phyloP scores from a whole-genome alignment of 2,329 filamentous ascomycete species.

The Biscogniauxia marginata region DNA sequence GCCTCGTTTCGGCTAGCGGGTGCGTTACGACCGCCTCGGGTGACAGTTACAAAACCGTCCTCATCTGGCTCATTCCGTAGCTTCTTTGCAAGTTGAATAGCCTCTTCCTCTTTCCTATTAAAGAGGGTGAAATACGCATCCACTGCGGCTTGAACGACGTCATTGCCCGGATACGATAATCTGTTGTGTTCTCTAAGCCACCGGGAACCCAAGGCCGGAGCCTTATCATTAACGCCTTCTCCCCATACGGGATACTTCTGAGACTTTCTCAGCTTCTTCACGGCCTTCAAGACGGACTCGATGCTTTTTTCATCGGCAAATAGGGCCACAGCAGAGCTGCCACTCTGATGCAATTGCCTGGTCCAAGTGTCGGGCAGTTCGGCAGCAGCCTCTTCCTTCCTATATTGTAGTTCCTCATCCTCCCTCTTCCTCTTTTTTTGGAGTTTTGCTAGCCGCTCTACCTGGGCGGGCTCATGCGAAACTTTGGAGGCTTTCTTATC shows the following conservation, averaged over 20 bases:
- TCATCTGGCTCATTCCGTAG: constrained; percentile 81
- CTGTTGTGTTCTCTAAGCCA: constrained; percentile 66
- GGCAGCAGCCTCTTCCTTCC: constrained; percentile 56
- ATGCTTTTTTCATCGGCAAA: constrained; percentile 83
- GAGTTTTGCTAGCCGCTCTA: constrained; percentile 37
- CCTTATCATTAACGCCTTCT: constrained; percentile 54
- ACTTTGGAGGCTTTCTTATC: constrained; percentile 43
- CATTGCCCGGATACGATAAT: constrained; percentile 67
- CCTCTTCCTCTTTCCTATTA: constrained; percentile 66
- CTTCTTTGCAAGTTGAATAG: constrained; percentile 58
- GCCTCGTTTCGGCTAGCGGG: constrained; percentile 72
- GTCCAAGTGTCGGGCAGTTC: constrained; percentile 73
- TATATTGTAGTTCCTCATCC: constrained; percentile 38
- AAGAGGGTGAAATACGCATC: constrained; percentile 88
- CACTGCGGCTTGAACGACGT: constrained; percentile 67
- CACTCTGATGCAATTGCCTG: constrained; percentile 66
- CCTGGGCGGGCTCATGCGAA: constrained; percentile 45
- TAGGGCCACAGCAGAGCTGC: constrained; percentile 75
- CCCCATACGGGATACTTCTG: constrained; percentile 69
- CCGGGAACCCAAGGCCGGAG: constrained; percentile 55
- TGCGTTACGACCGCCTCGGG: constrained; percentile 71
- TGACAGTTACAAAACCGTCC: constrained; percentile 93
- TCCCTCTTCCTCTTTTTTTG: constrained; percentile 52
- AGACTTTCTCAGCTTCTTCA: constrained; percentile 58
- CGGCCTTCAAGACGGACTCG: constrained; percentile 73